Evolutionary conservation across 2,329 filamentous ascomycete genomes (phyloP).

Genomic region (Fusarium proliferatum): DNA sequence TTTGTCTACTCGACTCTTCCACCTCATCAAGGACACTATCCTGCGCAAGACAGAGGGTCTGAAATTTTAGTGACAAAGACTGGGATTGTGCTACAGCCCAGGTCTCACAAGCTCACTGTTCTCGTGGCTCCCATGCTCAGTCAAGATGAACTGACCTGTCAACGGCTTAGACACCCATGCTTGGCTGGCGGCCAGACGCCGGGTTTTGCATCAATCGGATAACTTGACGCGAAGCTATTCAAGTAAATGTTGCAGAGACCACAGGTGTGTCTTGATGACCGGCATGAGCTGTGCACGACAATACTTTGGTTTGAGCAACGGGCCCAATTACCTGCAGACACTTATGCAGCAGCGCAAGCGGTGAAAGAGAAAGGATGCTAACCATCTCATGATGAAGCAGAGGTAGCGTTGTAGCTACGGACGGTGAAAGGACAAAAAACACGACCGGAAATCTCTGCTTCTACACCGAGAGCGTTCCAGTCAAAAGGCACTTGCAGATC

Average conservation of each 20-base stretch:
- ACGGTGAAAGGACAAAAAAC: not conserved
- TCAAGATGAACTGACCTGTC: conserved; percentile 38
- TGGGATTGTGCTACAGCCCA: conserved; percentile 10
- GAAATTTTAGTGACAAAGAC: conserved; percentile 1
- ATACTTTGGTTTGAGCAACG: conserved; percentile 15
- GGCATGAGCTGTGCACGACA: conserved; percentile 24
- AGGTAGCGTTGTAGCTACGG: conserved; percentile 7
- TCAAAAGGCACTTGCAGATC: conserved; percentile 21
- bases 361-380: conserved; percentile 33
- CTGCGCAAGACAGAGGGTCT: conserved; percentile 23
- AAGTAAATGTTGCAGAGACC: conserved; percentile 19
- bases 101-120: conserved; percentile 35
- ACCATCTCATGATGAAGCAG: conserved; percentile 24
- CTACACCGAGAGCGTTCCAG: conserved; percentile 14
- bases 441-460: not conserved
- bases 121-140: conserved; percentile 46
- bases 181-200: conserved; percentile 25
- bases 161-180: conserved; percentile 35
- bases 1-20: not conserved
- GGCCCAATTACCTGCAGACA: conserved; percentile 36
- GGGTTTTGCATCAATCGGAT: conserved; percentile 35
- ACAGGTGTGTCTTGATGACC: conserved; percentile 36
- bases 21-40: not conserved
- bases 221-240: conserved; percentile 13
- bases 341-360: conserved; percentile 41